A percentile compares a stretch with the other conserved stretches of the same genome.
Conservation (phyloP, 116 monocot species). For the Posidonia oceanica region DNA sequence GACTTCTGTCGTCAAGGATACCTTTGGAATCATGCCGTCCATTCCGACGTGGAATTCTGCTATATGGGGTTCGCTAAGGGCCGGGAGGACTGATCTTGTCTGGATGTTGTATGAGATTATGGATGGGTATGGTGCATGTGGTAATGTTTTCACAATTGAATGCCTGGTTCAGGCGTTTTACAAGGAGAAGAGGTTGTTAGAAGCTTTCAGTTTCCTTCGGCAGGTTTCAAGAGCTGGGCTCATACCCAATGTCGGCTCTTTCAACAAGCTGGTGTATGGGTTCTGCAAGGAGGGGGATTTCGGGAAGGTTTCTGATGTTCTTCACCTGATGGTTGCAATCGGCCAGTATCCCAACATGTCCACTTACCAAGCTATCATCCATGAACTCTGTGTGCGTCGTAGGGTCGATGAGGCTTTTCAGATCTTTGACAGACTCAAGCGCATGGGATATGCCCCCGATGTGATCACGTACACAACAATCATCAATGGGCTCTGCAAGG, state of each 20-base stretch:
- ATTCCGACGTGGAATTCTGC: slow-evolving; percentile 33
- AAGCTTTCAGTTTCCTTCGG: slow-evolving; percentile 33
- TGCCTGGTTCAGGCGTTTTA: slow-evolving; percentile 34
- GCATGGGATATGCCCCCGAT: slow-evolving; percentile 34
- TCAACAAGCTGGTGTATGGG: slow-evolving; percentile 19
- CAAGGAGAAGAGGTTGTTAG: slow-evolving; percentile 15
- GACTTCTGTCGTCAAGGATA: neutral
- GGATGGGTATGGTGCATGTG: slow-evolving; percentile 11
- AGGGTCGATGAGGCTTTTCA: slow-evolving; percentile 31
- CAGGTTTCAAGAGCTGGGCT: slow-evolving; percentile 16
- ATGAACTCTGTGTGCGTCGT: slow-evolving; percentile 25
- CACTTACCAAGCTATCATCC: slow-evolving; percentile 47
- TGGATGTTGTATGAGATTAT: slow-evolving; percentile 34
- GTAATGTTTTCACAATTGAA: slow-evolving; percentile 24
- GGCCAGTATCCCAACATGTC: slow-evolving; percentile 33
- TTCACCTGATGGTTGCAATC: slow-evolving; percentile 55
- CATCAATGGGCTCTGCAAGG: slow-evolving; percentile 50
- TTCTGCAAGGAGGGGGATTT: slow-evolving; percentile 27
- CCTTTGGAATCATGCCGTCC: slow-evolving; percentile 5
- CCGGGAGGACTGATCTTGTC: slow-evolving; percentile 31
- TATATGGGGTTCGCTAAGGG: slow-evolving; percentile 20
- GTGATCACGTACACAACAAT: slow-evolving; percentile 34
- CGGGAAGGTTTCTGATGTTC: slow-evolving; percentile 39
- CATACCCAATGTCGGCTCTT: slow-evolving; percentile 20
- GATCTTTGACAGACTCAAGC: slow-evolving; percentile 38